phyloP scores from a whole-genome alignment of 2,329 filamentous ascomycete genomes.

The Fusarium udum region DNA sequence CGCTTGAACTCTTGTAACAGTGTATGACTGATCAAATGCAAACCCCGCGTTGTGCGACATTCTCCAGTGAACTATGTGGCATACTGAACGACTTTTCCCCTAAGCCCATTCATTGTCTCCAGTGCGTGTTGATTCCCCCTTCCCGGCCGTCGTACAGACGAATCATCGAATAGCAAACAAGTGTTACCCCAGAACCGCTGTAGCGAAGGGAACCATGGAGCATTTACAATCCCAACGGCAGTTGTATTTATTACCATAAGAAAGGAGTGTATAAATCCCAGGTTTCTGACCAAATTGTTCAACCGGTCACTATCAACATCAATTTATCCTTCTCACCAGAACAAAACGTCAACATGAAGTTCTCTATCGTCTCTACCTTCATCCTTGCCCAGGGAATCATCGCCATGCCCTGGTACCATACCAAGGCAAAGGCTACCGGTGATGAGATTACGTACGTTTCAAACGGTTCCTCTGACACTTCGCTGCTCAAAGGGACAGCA shows the following conservation, averaged over 20 bases:
- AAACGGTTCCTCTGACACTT: too few relatives aligned
- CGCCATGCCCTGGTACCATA: too few relatives aligned
- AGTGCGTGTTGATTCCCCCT: fast-evolving
- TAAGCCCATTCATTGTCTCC: too few relatives aligned
- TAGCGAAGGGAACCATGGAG: background rate
- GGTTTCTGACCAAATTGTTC: background rate
- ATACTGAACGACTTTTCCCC: too few relatives aligned
- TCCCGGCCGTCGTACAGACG: background rate
- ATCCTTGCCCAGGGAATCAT: too few relatives aligned
- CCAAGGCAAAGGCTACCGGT: too few relatives aligned
- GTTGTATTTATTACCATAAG: background rate
- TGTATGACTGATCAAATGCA: fast-evolving
- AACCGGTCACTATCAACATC: background rate
- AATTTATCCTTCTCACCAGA: background rate
- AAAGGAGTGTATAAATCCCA: background rate
- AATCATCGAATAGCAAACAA: background rate
- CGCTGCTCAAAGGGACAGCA: too few relatives aligned
- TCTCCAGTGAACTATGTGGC: fast-evolving
- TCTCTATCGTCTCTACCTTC: too few relatives aligned
- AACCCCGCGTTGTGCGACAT: background rate
- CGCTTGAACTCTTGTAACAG: too few relatives aligned
- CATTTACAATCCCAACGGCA: background rate
- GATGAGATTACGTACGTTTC: too few relatives aligned
- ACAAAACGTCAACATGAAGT: background rate
- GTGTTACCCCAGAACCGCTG: background rate